Percentiles rank a stretch among this genome's conserved stretches.
Conservation (phyloP, 371 early-diverging fungal genomes). For the Nematocida homosporus region DNA sequence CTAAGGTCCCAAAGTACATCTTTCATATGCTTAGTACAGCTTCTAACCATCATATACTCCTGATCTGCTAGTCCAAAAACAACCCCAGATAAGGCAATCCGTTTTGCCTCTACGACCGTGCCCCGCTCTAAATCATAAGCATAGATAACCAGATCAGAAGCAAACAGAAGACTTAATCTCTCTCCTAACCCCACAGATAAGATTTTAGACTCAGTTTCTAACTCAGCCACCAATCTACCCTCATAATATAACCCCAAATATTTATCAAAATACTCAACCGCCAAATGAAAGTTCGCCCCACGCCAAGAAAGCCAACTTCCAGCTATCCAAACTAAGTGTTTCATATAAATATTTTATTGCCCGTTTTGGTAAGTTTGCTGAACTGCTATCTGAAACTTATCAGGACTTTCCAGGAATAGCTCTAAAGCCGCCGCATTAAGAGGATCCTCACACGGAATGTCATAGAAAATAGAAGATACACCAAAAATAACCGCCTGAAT, state of each 20-base stretch:
- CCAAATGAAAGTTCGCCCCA: background rate
- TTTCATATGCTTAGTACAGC: too few species aligned
- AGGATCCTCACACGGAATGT: conserved; percentile 60
- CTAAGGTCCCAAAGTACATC: too few species aligned
- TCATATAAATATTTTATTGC: conserved; percentile 31
- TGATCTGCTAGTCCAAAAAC: too few species aligned
- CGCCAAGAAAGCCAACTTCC: background rate
- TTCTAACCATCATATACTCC: too few species aligned
- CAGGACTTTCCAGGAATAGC: background rate
- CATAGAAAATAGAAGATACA: conserved; percentile 59
- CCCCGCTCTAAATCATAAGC: too few species aligned
- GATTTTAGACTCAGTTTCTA: too few species aligned
- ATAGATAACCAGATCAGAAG: background rate
- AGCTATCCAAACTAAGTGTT: background rate
- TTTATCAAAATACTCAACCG: background rate
- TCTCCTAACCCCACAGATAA: background rate
- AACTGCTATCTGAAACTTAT: background rate
- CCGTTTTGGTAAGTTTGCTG: conserved; percentile 32
- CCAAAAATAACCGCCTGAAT: conserved; percentile 60
- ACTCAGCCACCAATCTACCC: background rate
- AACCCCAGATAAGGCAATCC: too few species aligned
- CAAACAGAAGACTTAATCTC: background rate
- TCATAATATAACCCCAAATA: conserved; percentile 12
- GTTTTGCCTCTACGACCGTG: too few species aligned
- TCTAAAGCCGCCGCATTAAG: conserved; percentile 59